Evolutionary conservation across 176 grass and related monocot species (phyloP).

Genomic region (Triticum urartu): DNA sequence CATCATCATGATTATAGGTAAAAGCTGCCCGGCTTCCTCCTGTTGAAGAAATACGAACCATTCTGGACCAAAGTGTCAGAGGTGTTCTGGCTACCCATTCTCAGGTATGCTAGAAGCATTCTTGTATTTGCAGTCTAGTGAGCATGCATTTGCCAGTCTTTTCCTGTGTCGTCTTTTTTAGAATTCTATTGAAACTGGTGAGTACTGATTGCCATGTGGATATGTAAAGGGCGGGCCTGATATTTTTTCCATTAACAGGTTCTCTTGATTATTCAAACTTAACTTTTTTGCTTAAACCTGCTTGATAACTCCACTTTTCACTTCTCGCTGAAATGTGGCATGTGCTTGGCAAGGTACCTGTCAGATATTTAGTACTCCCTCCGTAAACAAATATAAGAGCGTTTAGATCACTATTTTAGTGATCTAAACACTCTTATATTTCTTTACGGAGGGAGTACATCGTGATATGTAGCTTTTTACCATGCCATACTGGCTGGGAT

Average conservation of each 20-base stretch:
- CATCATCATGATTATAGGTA: slow-evolving; percentile 37
- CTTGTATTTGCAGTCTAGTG: slow-evolving; percentile 12
- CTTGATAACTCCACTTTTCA: not conserved
- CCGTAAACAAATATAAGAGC: too few species aligned
- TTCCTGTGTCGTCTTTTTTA: not conserved
- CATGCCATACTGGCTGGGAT: not conserved
- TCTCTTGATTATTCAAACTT: slow-evolving; percentile 7
- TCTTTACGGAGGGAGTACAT: not conserved
- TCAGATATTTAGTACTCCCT: not conserved
- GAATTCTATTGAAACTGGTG: not conserved
- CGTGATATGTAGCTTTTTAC: not conserved
- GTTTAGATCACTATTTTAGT: too few species aligned
- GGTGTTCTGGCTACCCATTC: slow-evolving; percentile 85
- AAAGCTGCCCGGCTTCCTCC: slow-evolving; percentile 70
- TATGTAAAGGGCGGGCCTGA: not conserved
- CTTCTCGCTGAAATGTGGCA: not conserved
- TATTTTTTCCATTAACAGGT: not conserved
- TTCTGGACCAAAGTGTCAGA: slow-evolving; percentile 60
- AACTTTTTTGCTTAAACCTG: not conserved
- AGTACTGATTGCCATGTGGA: not conserved
- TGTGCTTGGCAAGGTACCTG: not conserved
- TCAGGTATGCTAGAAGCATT: slow-evolving; percentile 43
- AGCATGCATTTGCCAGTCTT: not conserved
- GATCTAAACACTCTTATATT: too few species aligned
- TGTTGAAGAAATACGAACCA: slow-evolving; percentile 72